Percentiles rank a stretch among this genome's conserved stretches.
phyloP scores from a whole-genome alignment of 2,329 filamentous ascomycete genomes.

The Penicillium griseofulvum region DNA sequence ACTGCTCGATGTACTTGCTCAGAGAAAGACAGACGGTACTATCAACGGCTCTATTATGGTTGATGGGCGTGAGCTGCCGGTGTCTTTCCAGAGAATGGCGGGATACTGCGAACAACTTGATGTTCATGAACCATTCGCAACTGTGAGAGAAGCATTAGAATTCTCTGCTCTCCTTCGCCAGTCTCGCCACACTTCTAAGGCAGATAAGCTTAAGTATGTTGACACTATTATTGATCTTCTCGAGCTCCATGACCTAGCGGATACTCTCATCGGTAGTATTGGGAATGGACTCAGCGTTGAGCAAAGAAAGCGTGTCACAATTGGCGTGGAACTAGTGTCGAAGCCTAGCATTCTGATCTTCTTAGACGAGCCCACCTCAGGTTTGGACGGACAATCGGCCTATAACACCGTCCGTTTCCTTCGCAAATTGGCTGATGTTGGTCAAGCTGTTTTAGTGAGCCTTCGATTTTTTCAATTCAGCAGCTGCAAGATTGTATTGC shows the following conservation, averaged over 20 bases:
- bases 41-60: slow-evolving; percentile 63
- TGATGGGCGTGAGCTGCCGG: slow-evolving; percentile 57
- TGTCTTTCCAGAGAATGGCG: slow-evolving; percentile 62
- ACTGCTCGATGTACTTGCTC: slow-evolving; percentile 68
- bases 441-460: slow-evolving; percentile 58
- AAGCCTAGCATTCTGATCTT: slow-evolving; percentile 65
- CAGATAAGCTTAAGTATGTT: slow-evolving; percentile 62
- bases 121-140: slow-evolving; percentile 63
- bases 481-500: not conserved
- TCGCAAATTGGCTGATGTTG: slow-evolving; percentile 60
- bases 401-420: slow-evolving; percentile 64
- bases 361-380: slow-evolving; percentile 66
- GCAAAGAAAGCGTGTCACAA: slow-evolving; percentile 65
- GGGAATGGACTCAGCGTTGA: slow-evolving; percentile 55
- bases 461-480: not conserved
- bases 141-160: slow-evolving; percentile 62
- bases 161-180: slow-evolving; percentile 65
- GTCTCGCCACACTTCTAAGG: slow-evolving; percentile 46
- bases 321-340: slow-evolving; percentile 67
- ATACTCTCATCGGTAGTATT: slow-evolving; percentile 54
- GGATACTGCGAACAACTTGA: slow-evolving; percentile 68
- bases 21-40: slow-evolving; percentile 63
- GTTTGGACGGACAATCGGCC: slow-evolving; percentile 64
- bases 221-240: slow-evolving; percentile 61
- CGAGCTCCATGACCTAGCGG: slow-evolving; percentile 60